Base-by-base conservation (phyloP, 192 early-diverging fungal genomes). In the Geranomyces variabilis region DNA sequence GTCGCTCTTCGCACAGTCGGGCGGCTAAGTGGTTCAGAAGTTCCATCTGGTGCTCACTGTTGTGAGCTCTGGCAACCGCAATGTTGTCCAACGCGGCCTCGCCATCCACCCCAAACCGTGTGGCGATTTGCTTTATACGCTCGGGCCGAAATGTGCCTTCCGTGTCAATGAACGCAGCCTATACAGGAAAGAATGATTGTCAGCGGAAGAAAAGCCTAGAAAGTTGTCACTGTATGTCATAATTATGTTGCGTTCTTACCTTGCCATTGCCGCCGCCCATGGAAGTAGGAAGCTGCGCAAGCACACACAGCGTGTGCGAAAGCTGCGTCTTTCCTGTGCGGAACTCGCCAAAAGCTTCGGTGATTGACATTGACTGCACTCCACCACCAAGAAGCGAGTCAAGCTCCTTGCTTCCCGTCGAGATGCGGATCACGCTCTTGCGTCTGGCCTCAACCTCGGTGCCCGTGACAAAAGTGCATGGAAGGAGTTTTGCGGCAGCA, bases 321-420 rank as follows among this genome's bases (percentile, higher is more conserved):
- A 94, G 73, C 74, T 94, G 92, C 0, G 92, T 94, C 67, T 94
- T 94, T 0, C 93, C 93, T 8, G 93, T 94, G 30, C 93, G 77
- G 74, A 92, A 94, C 73, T 93, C 92, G 14, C 93, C 92, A 80
- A 94, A 95, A 14, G 84, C 91, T 75, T 95, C 93, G 1, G 93
- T 95, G 55, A 95, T 92, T 15, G 88, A 85, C 86, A 90, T 89
- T 10, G 88, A 86, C 65, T 93, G 89, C 46, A 94, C 83, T 34
- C 93, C 93, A 9, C 92, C 92, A 58, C 92, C 91, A 9, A 93
- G 73, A 17, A 94, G 80, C 24, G 79, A 79, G 74, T 94, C 93
- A n/a, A 93, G 79, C 69, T 90, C 87, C 67, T 91, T 90, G 53
- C 83, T 77, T 3, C 93, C 93, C 0, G 93, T 94, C 9, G 89